Evolutionary conservation across 2,329 filamentous ascomycete species (phyloP), one percentile per base, ranked within the genome.

Genomic region (Aspergillus fumigatiaffinis): DNA sequence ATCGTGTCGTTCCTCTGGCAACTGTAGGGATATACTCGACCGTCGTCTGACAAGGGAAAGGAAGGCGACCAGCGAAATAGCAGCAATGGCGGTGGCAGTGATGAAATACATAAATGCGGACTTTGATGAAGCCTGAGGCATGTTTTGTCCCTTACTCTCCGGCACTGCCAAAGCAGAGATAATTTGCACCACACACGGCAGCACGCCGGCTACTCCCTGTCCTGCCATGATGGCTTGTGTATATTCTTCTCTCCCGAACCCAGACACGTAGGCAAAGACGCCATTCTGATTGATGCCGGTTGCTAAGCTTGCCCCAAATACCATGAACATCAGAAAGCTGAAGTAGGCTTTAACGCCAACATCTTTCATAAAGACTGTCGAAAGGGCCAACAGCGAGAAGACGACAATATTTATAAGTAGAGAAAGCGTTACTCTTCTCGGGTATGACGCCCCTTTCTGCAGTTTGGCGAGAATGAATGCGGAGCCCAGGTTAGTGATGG

Each of bases 191-290:
- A 96, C 81, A 50, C 90, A 88, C 0, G 94, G 94, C 3, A 97
- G 79, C 9, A 99, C 92, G 29, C 94, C 94, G 0, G 94, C 92
- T 3, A 99, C 82, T 32, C 88, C 93, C 74, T 99, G 94, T 1
- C 94, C 94, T 3, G 88, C 87, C 92, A 99, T 97, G 73, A 97
- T 92, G 25, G 89, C 93, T 75, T 97, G 93, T 55, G 91, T 96
- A 73, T 97, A 99, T 73, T 94, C 90, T 21, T 88, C 85, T 52
- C 90, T 82, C 38, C 88, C 91, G 68, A 96, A 97, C 53, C 90
- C 88, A 3, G 90, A 86, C 3, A 91, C 92, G 71, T 92, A 97
- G 2, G 94, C 91, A 72, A 97, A 96, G 10, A 94, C 86, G 20
- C 94, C 94, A 73, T 97, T 97, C 76, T 97, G 94, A 64, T 92